A percentile compares a stretch with the other conserved stretches of the same genome.
Evolutionary conservation across 106 monocot genomes (phyloP).

Genomic region (Cymbidium sinense): DNA sequence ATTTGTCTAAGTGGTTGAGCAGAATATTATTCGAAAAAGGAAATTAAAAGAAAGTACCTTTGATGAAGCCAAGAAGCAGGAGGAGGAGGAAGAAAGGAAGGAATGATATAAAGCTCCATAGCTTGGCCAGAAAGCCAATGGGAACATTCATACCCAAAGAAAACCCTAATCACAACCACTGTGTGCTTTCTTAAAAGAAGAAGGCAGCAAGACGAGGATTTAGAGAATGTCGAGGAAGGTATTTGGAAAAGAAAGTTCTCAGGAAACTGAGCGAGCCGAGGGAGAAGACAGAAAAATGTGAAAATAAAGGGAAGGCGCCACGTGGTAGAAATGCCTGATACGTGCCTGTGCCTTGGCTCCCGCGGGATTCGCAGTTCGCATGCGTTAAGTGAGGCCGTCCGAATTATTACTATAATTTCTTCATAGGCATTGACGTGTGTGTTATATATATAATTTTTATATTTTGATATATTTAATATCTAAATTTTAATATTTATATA

Average conservation of each 20-base stretch:
- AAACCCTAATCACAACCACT: not conserved
- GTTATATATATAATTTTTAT: too few species aligned
- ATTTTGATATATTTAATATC: too few species aligned
- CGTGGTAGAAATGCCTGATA: not conserved
- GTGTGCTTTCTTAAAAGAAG: too few species aligned
- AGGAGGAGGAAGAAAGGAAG: conserved; percentile 75
- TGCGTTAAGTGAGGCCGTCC: too few species aligned
- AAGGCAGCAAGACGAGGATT: not conserved
- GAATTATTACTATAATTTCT: too few species aligned
- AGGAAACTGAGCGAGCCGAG: not conserved
- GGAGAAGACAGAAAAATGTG: not conserved
- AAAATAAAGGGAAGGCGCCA: not conserved
- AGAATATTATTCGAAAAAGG: not conserved
- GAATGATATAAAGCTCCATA: conserved; percentile 75
- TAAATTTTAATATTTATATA: too few species aligned
- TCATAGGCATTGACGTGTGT: too few species aligned
- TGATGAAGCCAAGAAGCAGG: conserved; percentile 56
- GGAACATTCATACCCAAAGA: conserved; percentile 51
- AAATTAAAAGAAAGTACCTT: conserved; percentile 34
- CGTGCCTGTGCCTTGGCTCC: not conserved
- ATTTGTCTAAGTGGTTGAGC: too few species aligned
- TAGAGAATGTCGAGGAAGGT: not conserved
- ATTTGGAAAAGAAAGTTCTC: not conserved
- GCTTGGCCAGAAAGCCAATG: conserved; percentile 31
- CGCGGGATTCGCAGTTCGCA: not conserved